Conservation (phyloP, 1,284 basidiomycete species). For the Anthracocystis panici-leucophaei region DNA sequence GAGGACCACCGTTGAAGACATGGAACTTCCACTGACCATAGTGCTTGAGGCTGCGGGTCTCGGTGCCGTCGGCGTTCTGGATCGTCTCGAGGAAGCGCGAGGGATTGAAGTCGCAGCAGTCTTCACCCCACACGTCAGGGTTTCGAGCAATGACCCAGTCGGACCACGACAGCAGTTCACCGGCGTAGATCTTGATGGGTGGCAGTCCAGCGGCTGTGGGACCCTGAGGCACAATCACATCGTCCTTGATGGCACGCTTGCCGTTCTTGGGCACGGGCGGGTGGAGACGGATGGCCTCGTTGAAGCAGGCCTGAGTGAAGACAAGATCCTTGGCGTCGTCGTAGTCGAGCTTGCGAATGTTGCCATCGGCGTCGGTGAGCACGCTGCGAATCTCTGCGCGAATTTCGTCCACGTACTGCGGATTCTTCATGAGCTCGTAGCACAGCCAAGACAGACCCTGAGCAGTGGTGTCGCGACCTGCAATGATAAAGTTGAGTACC, state of each 20-base stretch:
- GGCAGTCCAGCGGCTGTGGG: slow-evolving; percentile 52
- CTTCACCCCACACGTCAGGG: slow-evolving; percentile 59
- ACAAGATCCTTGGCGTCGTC: slow-evolving; percentile 54
- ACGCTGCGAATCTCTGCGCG: slow-evolving; percentile 45
- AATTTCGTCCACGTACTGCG: slow-evolving; percentile 50
- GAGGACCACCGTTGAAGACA: slow-evolving; percentile 59
- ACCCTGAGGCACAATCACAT: slow-evolving; percentile 53
- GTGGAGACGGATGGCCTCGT: slow-evolving; percentile 57
- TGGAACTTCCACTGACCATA: slow-evolving; percentile 61
- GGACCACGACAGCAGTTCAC: slow-evolving; percentile 56
- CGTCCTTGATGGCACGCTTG: slow-evolving; percentile 57
- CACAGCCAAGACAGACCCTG: slow-evolving; percentile 60
- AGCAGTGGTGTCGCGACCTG: slow-evolving; percentile 61
- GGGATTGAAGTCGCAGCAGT: slow-evolving; percentile 56
- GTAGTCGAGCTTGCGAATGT: slow-evolving; percentile 45
- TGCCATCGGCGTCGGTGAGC: slow-evolving; percentile 34
- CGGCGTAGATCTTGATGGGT: slow-evolving; percentile 53
- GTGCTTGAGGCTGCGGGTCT: slow-evolving; percentile 31
- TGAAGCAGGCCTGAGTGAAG: slow-evolving; percentile 58
- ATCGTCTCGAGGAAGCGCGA: slow-evolving; percentile 51
- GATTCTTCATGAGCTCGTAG: slow-evolving; percentile 52
- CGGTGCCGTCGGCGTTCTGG: slow-evolving; percentile 28
- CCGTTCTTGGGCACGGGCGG: slow-evolving; percentile 61
- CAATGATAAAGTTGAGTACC: slow-evolving; percentile 64
- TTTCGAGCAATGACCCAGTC: slow-evolving; percentile 63